Evolutionary conservation across 2,329 filamentous ascomycete species (phyloP), one percentile per base, ranked within the genome.

Genomic region (Salinomyces thailandicus): DNA sequence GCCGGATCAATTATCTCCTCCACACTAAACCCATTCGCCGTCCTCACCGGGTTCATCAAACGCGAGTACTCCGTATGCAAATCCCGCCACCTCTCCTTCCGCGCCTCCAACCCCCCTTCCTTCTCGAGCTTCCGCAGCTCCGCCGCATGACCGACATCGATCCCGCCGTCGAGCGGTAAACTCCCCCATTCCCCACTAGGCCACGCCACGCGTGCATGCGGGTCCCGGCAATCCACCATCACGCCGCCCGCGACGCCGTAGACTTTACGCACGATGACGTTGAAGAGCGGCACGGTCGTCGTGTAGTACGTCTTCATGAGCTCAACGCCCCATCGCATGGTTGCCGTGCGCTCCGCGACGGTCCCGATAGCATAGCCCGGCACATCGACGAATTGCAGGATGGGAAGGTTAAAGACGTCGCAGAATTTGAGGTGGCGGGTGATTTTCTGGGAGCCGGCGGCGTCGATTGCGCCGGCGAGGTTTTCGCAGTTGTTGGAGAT

Each of bases 1-100:
- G 71, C 72, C 4, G 75, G 75, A 56, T 79, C 75, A 27, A 79
- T 71, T 31, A 79, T 78, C 53, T 79, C 75, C 54, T 79, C 74
- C 0, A 79, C 63, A 0, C 72, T 72, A 54, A 79, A 79, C 8
- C 68, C 66, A 57, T 78, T 77, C 9, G 76, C 75, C 3, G 74
- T 78, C 12, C 75, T 59, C 1, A 79, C 72, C 0, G 75, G 76
- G 45, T 78, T 80, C 72, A 79, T 78, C 44, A 79, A 49, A 15
- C 74, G 61, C 22, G 64, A 57, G 51, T 79, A 79, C 52, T 77
- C 73, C 16, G 71, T 66, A 30, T 78, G 71, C 19, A 80, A 45
- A 48, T 76, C 69, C 27, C 63, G 61, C 44, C 77, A 79, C 28
- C 66, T 54, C 43, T 64, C 64, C 13, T 65, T 59, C 33, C 59